These are phyloP conservation scores for Trichoderma citrinoviride DNA, from an alignment of 2,329 filamentous ascomycete species.

Conservation along the genomic window DNA sequence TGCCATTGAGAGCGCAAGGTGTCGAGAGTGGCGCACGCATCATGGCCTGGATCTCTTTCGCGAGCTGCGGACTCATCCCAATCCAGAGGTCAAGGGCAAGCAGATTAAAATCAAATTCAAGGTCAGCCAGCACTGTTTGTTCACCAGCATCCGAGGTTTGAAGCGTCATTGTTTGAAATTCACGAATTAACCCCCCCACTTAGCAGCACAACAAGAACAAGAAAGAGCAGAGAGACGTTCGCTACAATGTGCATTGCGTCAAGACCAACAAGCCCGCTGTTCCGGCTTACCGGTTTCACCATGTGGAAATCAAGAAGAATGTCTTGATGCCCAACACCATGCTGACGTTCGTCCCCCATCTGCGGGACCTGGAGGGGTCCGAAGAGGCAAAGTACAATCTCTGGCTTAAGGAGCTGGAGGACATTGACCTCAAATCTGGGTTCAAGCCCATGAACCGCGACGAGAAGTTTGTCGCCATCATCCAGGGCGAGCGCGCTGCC, in stretches of 20 bases:
- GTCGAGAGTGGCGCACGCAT: slow-evolving; percentile 39
- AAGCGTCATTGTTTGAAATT: background rate
- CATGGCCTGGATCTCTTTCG: slow-evolving; percentile 50
- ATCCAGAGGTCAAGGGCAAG: slow-evolving; percentile 37
- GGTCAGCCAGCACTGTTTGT: slow-evolving; percentile 33
- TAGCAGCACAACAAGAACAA: slow-evolving; percentile 47
- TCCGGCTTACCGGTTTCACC: slow-evolving; percentile 58
- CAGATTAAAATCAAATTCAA: slow-evolving; percentile 53
- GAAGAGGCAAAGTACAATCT: slow-evolving; percentile 55
- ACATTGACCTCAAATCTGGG: slow-evolving; percentile 56
- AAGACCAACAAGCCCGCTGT: slow-evolving; percentile 52
- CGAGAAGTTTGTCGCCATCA: slow-evolving; percentile 49
- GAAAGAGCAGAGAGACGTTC: slow-evolving; percentile 44
- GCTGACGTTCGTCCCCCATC: slow-evolving; percentile 58
- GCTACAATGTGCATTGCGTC: slow-evolving; percentile 45
- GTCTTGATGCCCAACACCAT: slow-evolving; percentile 59
- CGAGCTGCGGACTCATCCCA: slow-evolving; percentile 39
- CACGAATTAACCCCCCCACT: slow-evolving; percentile 25
- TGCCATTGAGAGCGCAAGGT: slow-evolving; percentile 45
- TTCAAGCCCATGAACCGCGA: slow-evolving; percentile 54
- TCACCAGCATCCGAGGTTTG: background rate
- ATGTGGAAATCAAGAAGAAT: slow-evolving; percentile 59
- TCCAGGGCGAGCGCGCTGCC: slow-evolving; percentile 51
- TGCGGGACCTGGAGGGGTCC: slow-evolving; percentile 55
- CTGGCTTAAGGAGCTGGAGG: slow-evolving; percentile 57